These are phyloP conservation scores for Tarenaya hassleriana DNA, from an alignment of 345 rosid species.

Conservation along the genomic window DNA sequence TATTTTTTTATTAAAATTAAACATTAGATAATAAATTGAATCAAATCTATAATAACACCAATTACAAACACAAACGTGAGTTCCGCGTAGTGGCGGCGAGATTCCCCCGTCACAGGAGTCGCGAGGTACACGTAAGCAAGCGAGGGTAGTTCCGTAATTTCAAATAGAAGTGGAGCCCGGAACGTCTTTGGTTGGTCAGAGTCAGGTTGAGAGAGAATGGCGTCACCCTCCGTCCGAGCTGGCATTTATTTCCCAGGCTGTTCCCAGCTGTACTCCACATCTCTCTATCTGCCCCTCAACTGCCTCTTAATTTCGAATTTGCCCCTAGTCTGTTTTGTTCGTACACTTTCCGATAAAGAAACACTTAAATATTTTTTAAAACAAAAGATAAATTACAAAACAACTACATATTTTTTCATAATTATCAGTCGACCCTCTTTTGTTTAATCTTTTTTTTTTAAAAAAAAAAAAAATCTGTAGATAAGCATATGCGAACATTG, in stretches of 20 bases:
- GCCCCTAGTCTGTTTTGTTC: conserved; percentile 2
- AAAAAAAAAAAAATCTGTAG: too few relatives aligned
- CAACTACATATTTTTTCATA: background rate
- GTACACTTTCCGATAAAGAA: conserved; percentile 6
- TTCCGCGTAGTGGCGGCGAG: conserved; percentile 27
- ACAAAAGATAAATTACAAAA: background rate
- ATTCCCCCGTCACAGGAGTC: conserved; percentile 20
- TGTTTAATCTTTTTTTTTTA: background rate
- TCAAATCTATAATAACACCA: too few relatives aligned
- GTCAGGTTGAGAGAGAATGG: conserved; percentile 21
- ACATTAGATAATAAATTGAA: too few relatives aligned
- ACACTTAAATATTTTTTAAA: background rate
- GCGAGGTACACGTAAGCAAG: conserved; percentile 21
- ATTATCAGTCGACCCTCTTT: conserved; percentile 1
- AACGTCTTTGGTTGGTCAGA: conserved; percentile 29
- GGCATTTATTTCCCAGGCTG: conserved; percentile 45
- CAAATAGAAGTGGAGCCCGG: conserved; percentile 17
- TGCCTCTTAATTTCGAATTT: background rate
- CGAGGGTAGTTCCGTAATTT: conserved; percentile 11
- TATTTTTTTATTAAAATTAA: too few relatives aligned
- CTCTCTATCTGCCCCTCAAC: conserved; percentile 22
- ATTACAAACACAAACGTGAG: conserved; percentile 28
- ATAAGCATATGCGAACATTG: too few relatives aligned
- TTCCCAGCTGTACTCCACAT: conserved; percentile 46
- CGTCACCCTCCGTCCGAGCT: conserved; percentile 34